Evolutionary conservation across 2,329 filamentous ascomycete species (phyloP).

Genomic region (Kalaharituber pfeilii): DNA sequence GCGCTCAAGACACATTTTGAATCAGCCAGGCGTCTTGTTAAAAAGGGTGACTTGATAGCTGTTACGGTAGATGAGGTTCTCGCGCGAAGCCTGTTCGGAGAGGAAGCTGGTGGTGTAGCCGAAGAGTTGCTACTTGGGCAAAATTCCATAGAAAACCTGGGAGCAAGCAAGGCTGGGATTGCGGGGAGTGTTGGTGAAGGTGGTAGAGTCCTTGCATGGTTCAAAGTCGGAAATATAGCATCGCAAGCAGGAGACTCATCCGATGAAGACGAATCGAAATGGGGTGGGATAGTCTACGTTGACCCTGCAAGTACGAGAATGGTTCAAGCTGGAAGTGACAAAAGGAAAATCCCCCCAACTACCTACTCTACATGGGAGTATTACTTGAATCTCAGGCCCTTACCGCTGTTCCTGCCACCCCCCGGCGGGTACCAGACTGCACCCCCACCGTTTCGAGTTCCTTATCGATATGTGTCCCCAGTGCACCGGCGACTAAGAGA

Average conservation of each 20-base stretch:
- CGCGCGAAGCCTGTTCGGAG: slow-evolving; percentile 50
- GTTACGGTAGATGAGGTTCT: slow-evolving; percentile 76
- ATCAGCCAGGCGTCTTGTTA: slow-evolving; percentile 61
- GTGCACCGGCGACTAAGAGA: slow-evolving; percentile 60
- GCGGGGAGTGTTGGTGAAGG: slow-evolving; percentile 18
- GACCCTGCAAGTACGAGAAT: slow-evolving; percentile 77
- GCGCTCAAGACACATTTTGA: slow-evolving; percentile 83
- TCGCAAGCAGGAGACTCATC: slow-evolving; percentile 33
- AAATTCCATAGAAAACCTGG: slow-evolving; percentile 32
- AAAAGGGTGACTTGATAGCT: slow-evolving; percentile 72
- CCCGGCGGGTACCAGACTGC: slow-evolving; percentile 27
- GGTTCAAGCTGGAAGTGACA: slow-evolving; percentile 77
- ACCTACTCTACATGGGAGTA: slow-evolving; percentile 71
- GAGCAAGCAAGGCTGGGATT: slow-evolving; percentile 24
- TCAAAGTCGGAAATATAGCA: slow-evolving; percentile 62
- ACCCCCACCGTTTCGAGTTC: slow-evolving; percentile 31
- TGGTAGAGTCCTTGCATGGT: slow-evolving; percentile 56
- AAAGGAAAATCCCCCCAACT: slow-evolving; percentile 59
- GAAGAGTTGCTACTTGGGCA: slow-evolving; percentile 44
- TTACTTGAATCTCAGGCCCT: slow-evolving; percentile 61
- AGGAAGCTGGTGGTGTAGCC: slow-evolving; percentile 42
- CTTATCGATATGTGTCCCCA: slow-evolving; percentile 38
- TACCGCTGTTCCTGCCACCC: slow-evolving; percentile 34
- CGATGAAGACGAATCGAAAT: slow-evolving; percentile 43
- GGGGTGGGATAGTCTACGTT: slow-evolving; percentile 74